Conservation (phyloP, 441 rosid genomes). For the Erysimum pusillum region DNA sequence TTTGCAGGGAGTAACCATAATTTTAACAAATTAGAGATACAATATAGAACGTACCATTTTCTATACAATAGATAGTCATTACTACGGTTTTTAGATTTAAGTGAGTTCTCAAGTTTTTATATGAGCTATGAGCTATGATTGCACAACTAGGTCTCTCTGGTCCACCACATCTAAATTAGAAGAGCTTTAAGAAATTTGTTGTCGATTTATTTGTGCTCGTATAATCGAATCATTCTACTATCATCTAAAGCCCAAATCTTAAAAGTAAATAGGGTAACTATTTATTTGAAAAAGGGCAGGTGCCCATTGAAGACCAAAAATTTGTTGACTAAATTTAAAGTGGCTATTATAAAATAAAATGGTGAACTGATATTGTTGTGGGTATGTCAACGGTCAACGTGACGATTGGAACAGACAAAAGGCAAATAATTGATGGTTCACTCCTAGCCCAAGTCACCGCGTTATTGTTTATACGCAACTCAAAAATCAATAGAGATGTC, state of each 20-base stretch:
- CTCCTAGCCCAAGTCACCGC: background rate
- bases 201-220: background rate
- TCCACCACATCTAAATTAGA: background rate
- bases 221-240: background rate
- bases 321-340: background rate
- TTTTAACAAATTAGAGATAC: background rate
- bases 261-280: background rate
- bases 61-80: background rate
- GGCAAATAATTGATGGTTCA: slow-evolving; percentile 3
- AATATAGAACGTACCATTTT: no score
- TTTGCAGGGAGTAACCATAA: background rate
- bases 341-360: background rate
- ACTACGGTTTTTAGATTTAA: background rate
- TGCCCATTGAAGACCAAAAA: background rate
- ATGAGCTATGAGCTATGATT: background rate
- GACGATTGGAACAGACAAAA: slow-evolving; percentile 11
- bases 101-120: background rate
- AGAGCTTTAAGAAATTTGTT: background rate
- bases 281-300: background rate
- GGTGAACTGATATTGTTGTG: background rate
- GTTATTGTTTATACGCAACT: background rate
- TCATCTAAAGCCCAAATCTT: background rate
- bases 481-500: slow-evolving; percentile 10
- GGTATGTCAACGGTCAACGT: slow-evolving; percentile 33
- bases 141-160: background rate